Evolutionary conservation across 75 land plant genomes (phyloP), one percentile per base, ranked within the genome.

Genomic region (Sequoiadendron giganteum): DNA sequence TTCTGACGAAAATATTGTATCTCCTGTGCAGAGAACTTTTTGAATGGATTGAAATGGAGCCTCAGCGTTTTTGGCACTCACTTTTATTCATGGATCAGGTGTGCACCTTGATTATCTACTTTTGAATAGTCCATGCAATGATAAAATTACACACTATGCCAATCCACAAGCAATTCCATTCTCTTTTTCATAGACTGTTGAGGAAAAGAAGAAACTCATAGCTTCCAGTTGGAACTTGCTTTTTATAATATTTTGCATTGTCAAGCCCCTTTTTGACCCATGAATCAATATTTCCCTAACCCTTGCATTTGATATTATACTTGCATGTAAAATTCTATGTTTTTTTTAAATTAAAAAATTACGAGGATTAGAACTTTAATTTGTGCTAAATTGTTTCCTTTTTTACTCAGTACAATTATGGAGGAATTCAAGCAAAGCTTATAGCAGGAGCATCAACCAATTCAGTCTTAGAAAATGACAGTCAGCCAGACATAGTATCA

Each of bases 1-100:
- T 68, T 87, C 52, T 48, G 42, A 85, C 10, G 21, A 83, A 88
- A 30, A 8, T 78, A 54, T 75, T 47, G 45, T 45, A 25, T 90
- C 30, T 30, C 21, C 34, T 68, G 58, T 38, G 49, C 83, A 98
- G 99, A 89, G 99, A 98, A 85, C 92, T 98, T 86, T 98, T 98
- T 94, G 99, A 98, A 87, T 98, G 99, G 99, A 97, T 98, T 90
- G 99, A 98, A 93, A 89, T 98, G 87, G 99, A 97, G 76, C 99
- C 99, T 54, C 83, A 94, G 83, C 92, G 95, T 55, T 97, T 91
- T 70, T 98, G 99, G 99, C 95, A 98, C 90, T 95, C 97, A 55
- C 90, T 98, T 54, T 91, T 98, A 40, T 98, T 95, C 56, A 98
- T 98, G 99, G 99, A 98, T 90, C 95, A 97, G 99, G 99, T 98